These are phyloP conservation scores for Kuraishia capsulata DNA, from an alignment of 805 yeast genomes.

Conservation along the genomic window DNA sequence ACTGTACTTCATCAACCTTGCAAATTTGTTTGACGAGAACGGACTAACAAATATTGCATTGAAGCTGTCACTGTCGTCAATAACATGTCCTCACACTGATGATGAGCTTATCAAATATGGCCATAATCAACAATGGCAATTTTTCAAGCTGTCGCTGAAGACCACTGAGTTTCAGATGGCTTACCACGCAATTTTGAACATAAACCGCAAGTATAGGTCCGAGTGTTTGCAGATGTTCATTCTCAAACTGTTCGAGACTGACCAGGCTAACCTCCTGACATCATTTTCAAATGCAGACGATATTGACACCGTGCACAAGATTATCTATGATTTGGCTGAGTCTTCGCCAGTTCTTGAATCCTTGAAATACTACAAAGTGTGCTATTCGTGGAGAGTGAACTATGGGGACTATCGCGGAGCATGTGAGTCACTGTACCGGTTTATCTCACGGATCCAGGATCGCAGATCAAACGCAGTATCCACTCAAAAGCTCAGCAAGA, in stretches of 20 bases:
- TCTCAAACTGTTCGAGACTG: conserved; percentile 26
- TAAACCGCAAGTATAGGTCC: conserved; percentile 13
- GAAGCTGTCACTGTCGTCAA: conserved; percentile 17
- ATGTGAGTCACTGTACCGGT: conserved; percentile 31
- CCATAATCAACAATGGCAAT: conserved; percentile 6
- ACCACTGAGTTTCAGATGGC: conserved; percentile 20
- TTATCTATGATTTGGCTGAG: conserved; percentile 25
- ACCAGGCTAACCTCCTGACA: conserved; percentile 28
- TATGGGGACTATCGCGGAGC: conserved; percentile 44
- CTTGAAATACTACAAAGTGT: conserved; percentile 36
- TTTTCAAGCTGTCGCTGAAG: conserved; percentile 21
- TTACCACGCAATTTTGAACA: conserved; percentile 16
- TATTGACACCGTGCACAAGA: conserved; percentile 29
- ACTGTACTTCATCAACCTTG: conserved; percentile 27
- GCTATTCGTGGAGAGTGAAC: conserved; percentile 40
- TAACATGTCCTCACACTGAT: conserved; percentile 10
- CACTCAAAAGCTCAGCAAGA: conserved; percentile 5
- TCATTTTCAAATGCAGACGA: conserved; percentile 35
- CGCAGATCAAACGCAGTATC: conserved; percentile 1
- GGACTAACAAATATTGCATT: conserved; percentile 24
- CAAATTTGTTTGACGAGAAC: conserved; percentile 25
- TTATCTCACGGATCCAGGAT: conserved; percentile 19
- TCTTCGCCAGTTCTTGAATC: conserved; percentile 19
- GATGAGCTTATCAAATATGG: conserved; percentile 11
- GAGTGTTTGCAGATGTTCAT: conserved; percentile 25